Percentiles rank a stretch among this genome's conserved stretches.
These are phyloP conservation scores for Xylariales sp. DNA, from an alignment of 2,329 filamentous ascomycete genomes.

Conservation along the genomic window DNA sequence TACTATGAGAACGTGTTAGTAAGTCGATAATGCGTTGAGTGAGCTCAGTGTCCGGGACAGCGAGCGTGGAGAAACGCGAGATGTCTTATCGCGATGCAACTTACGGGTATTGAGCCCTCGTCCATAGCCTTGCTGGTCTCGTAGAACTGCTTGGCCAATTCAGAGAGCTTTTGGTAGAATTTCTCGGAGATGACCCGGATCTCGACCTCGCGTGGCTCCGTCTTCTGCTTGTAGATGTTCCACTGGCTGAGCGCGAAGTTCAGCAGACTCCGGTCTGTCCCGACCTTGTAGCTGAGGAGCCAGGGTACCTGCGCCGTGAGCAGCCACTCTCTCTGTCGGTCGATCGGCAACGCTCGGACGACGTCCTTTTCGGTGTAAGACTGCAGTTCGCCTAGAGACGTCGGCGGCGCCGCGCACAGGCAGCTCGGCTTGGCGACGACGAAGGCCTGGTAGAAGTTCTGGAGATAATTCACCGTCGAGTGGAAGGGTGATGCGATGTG, in stretches of 20 bases:
- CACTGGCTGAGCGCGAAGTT: slow-evolving; percentile 36
- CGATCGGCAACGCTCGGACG: slow-evolving; percentile 36
- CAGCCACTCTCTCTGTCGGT: slow-evolving; percentile 38
- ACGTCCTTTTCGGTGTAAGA: slow-evolving; percentile 28
- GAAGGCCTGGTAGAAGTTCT: slow-evolving; percentile 45
- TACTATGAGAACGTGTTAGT: too few relatives aligned
- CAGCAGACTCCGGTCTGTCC: slow-evolving; percentile 33
- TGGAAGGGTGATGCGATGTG: slow-evolving; percentile 47
- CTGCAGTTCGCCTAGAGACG: slow-evolving; percentile 24
- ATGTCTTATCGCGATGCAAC: too few relatives aligned
- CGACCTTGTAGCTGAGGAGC: slow-evolving; percentile 39
- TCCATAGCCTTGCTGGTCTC: slow-evolving; percentile 29
- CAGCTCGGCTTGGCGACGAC: slow-evolving; percentile 39
- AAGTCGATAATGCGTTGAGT: too few relatives aligned
- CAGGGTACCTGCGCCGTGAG: slow-evolving; percentile 39
- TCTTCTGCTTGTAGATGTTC: slow-evolving; percentile 22
- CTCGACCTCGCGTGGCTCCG: slow-evolving; percentile 14
- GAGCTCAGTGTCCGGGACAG: too few relatives aligned
- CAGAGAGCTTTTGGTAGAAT: slow-evolving; percentile 24
- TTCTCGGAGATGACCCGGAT: slow-evolving; percentile 21
- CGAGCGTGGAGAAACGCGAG: too few relatives aligned
- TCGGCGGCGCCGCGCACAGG: slow-evolving; percentile 30
- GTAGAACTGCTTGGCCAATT: slow-evolving; percentile 24
- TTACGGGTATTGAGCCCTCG: slow-evolving; percentile 26
- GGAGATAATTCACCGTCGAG: slow-evolving; percentile 47